A percentile compares a stretch with the other conserved stretches of the same genome.
These are phyloP conservation scores for Blastobotrys serpentis DNA, from an alignment of 1,139 yeast genomes.

Conservation along the genomic window DNA sequence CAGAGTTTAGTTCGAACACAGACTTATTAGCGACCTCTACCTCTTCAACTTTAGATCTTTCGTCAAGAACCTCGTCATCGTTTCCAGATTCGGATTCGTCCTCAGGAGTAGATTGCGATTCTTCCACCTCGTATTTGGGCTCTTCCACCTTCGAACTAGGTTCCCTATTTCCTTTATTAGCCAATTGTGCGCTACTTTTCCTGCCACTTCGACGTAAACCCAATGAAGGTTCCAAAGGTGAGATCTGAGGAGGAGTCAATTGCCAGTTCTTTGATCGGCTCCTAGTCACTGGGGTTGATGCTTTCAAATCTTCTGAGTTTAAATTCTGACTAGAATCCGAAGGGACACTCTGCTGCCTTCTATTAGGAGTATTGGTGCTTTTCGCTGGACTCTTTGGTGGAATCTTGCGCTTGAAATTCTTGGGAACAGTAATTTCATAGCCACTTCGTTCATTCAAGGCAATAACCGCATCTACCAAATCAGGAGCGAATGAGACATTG, in stretches of 20 bases:
- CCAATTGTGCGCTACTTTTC: neutral
- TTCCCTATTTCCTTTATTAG: neutral
- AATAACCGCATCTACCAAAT: neutral
- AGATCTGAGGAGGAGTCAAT: neutral
- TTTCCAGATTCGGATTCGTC: too few relatives aligned
- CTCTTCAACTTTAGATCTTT: too few relatives aligned
- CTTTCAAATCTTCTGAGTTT: neutral
- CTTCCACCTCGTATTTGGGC: neutral
- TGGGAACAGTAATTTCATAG: neutral
- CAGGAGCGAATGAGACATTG: neutral
- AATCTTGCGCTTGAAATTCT: slow-evolving; percentile 1
- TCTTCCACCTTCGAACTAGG: neutral
- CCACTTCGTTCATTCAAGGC: neutral
- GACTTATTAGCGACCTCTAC: too few relatives aligned
- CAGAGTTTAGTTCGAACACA: too few relatives aligned
- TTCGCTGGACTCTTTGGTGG: neutral
- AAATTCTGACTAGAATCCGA: neutral
- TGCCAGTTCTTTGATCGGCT: neutral
- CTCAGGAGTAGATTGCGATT: too few relatives aligned
- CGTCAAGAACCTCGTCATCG: too few relatives aligned
- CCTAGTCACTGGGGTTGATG: neutral
- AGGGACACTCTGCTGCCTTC: too few relatives aligned
- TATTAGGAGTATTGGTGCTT: neutral
- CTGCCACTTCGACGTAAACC: neutral
- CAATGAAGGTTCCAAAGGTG: neutral